Evolutionary conservation across 23 red algal species (phyloP).

Genomic region (Porphyridium purpureum): DNA sequence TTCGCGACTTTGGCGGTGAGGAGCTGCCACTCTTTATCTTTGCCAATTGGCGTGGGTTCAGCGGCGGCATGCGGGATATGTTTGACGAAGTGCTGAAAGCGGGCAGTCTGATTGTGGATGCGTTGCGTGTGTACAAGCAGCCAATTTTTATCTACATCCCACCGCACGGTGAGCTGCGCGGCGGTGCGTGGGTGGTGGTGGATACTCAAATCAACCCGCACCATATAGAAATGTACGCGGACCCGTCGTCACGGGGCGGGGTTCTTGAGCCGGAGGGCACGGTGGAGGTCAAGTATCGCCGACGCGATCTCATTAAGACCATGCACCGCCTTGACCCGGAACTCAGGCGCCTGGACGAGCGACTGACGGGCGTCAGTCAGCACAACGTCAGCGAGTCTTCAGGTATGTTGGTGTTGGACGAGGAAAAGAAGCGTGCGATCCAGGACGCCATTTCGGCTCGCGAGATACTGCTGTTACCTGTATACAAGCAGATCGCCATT

Average conservation of each 20-base stretch:
- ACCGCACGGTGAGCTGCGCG: conserved; percentile 84
- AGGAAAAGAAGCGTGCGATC: conserved; percentile 48
- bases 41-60: conserved; percentile 98
- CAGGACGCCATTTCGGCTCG: conserved; percentile 49
- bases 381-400: not conserved
- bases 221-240: conserved; percentile 99
- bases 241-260: conserved; percentile 64
- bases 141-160: conserved; percentile 97
- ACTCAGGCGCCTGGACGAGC: conserved; percentile 37
- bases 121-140: conserved; percentile 52
- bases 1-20: conserved; percentile 89
- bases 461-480: conserved; percentile 67
- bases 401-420: conserved; percentile 1
- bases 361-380: conserved; percentile 8
- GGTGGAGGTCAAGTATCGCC: conserved; percentile 93
- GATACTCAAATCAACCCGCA: conserved; percentile 93
- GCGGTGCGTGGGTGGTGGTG: conserved; percentile 96
- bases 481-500: conserved; percentile 69
- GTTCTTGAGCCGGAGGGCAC: conserved; percentile 96
- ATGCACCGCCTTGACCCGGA: conserved; percentile 86
- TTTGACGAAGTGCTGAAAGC: conserved; percentile 96
- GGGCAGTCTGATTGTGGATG: conserved; percentile 90
- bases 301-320: conserved; percentile 65
- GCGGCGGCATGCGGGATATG: conserved; percentile 94
- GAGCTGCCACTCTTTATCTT: conserved; percentile 90